Percentiles rank a stretch among this genome's conserved stretches.
Conservation (phyloP, 768 basidiomycete species). For the Suillus fuscotomentosus region DNA sequence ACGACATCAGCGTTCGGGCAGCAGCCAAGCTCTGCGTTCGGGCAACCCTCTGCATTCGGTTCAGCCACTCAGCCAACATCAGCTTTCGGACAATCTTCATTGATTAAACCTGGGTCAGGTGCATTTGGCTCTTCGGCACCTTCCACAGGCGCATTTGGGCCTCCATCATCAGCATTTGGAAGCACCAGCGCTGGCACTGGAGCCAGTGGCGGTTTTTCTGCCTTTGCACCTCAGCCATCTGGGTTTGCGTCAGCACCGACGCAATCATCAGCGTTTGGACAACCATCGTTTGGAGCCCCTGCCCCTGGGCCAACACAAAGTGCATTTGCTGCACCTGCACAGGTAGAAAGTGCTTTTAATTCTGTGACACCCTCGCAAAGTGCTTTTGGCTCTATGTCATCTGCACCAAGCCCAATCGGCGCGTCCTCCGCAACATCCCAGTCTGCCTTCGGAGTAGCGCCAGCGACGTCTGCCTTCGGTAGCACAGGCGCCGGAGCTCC, state of each 20-base stretch:
- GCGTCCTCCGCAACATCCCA: constrained; percentile 3
- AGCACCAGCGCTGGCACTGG: constrained; percentile 11
- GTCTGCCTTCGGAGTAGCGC: constrained; percentile 27
- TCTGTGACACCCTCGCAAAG: constrained; percentile 2
- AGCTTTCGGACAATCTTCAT: constrained; percentile 33
- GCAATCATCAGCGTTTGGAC: constrained; percentile 12
- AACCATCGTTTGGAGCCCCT: constrained; percentile 19
- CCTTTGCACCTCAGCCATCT: constrained; percentile 48
- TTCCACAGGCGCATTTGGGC: constrained; percentile 33
- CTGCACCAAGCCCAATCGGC: constrained; percentile 1
- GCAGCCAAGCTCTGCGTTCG: constrained; percentile 25
- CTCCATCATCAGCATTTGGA: constrained; percentile 8
- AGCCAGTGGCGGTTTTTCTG: constrained; percentile 44
- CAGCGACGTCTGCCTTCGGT: constrained; percentile 16
- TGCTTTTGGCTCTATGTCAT: background rate
- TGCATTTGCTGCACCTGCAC: constrained; percentile 16
- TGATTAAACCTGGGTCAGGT: constrained; percentile 51
- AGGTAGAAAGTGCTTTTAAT: constrained; percentile 20
- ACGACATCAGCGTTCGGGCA: constrained; percentile 29
- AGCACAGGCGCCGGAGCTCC: constrained; percentile 18
- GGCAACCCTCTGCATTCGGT: constrained; percentile 36
- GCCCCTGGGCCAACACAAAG: constrained; percentile 14
- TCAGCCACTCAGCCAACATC: constrained; percentile 23
- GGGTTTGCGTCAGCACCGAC: constrained; percentile 32
- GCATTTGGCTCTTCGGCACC: constrained; percentile 46